Evolutionary conservation across 805 yeast species (phyloP), one percentile per base, ranked within the genome.

Genomic region (Gaillardinia entomophila): DNA sequence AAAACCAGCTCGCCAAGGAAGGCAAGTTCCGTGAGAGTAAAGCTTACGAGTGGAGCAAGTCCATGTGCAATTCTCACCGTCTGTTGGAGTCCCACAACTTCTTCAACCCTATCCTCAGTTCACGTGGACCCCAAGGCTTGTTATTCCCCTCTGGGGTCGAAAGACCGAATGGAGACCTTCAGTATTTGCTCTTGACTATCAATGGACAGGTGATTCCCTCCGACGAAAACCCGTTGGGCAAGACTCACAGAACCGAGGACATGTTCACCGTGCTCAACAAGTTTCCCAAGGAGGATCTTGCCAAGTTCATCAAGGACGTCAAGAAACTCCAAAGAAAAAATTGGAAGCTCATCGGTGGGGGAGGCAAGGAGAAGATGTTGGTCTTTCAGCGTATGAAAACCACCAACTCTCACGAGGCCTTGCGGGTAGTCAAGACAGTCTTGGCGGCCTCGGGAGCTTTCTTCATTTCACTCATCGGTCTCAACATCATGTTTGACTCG

Each of bases 341-440:
- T 10, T 80, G 82, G 82, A 62, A 55, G 34, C 59, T 79, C n/a
- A 57, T 76, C 22, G 84, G 78, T 3, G 68, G 75, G 17, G 71
- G 73, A 7, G 22, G 22, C 6, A 19, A 19, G 4, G 36, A 41
- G 12, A 37, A 31, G 16, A 40, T 42, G 42, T 30, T 45, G 20
- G 45, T 45, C 3, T 44, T 45, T 31, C 35, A 40, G 31, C 32
- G 42, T 4, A n/a, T 43, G 12, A 40, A 36, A 16, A 27, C 27
- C 1, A 34, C 38, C 24, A n/a, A n/a, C n/a, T n/a, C n/a, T n/a
- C n/a, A n/a, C n/a, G n/a, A n/a, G n/a, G n/a, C n/a, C n/a, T n/a
- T n/a, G n/a, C n/a, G n/a, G n/a, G n/a, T n/a, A n/a, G 14, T 52
- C 19, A 55, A 46, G 42, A 42, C 51, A 12, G 16, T 41, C 0